Percentiles rank a stretch among this genome's conserved stretches.
phyloP scores from a whole-genome alignment of 805 yeast species.

The Candida schatavii region DNA sequence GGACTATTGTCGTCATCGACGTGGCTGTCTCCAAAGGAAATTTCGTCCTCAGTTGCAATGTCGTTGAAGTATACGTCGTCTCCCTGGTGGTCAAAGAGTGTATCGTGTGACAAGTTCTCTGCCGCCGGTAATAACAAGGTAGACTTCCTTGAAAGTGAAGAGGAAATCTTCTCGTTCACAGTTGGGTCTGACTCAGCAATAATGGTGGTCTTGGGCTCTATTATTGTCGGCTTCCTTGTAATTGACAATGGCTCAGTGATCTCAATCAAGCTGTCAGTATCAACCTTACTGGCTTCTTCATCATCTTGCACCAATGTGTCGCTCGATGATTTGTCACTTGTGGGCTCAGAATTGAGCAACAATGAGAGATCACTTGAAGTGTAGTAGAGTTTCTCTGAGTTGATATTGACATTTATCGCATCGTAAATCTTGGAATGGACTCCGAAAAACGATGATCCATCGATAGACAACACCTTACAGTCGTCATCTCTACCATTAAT shows the following conservation, averaged over 20 bases:
- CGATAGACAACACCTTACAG: constrained; percentile 49
- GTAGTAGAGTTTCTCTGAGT: constrained; percentile 25
- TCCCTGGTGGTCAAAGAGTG: constrained; percentile 7
- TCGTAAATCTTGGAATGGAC: constrained; percentile 45
- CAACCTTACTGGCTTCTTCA: background rate
- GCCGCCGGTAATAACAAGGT: constrained; percentile 3
- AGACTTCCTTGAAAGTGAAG: constrained; percentile 10
- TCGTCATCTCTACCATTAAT: constrained; percentile 25
- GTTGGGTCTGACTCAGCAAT: background rate
- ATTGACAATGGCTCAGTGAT: constrained; percentile 12
- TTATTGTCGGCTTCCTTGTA: constrained; percentile 5
- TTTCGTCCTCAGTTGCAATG: background rate
- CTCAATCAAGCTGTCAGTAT: background rate
- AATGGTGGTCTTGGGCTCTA: background rate
- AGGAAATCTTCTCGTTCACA: constrained; percentile 5
- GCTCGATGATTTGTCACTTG: constrained; percentile 7
- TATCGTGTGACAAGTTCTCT: constrained; percentile 11
- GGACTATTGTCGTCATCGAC: background rate
- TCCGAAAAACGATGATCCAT: constrained; percentile 54
- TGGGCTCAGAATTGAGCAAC: constrained; percentile 12
- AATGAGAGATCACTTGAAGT: constrained; percentile 26
- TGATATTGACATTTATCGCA: constrained; percentile 22
- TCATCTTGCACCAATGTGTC: constrained; percentile 16
- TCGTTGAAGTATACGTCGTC: background rate
- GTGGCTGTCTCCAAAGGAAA: background rate